Evolutionary conservation across 805 yeast species (phyloP), one percentile per base, ranked within the genome.

Genomic region (Hanseniaspora pseudoguilliermondii): DNA sequence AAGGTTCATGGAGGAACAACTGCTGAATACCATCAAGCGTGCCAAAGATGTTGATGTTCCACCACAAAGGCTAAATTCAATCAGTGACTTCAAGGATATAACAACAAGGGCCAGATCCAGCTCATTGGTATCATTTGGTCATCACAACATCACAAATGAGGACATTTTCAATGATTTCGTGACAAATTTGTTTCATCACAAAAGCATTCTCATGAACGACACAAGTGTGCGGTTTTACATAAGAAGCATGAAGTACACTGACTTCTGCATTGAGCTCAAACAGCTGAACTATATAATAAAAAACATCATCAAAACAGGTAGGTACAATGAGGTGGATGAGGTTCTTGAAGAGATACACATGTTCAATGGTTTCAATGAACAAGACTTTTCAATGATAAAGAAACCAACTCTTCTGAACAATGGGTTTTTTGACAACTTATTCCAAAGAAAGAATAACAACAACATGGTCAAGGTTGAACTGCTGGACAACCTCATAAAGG

Each of bases 211-310:
- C 4, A 11, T 7, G 25, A 46, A 21, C 15, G 18, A 18, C n/a
- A 20, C 13, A 3, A 8, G 27, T 15, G 25, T 34, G 4, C 21
- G 25, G 4, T 11, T 4, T 20, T 11, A 18, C 7, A 46, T 46
- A 10, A 29, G 20, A 34, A 29, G 16, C 18, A 20, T 53, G 11
- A 44, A 35, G 29, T 15, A 21, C 16, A 29, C 41, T n/a, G 35
- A 43, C 6, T 27, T 25, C 8, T 27, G 39, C 8, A 21, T 53
- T 13, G 39, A 16, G 2, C 6, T 39, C 23, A n/a, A 39, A 2
- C 56, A 53, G 15, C 2, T 53, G 15, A 38, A 27, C 34, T 53
- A 53, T 29, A 53, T 53, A 2, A 36, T 53, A 7, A 21, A 53
- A 8, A 53, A 53, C 27, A 21, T 38, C 5, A 53, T 47, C 42